Evolutionary conservation across 2,329 filamentous ascomycete genomes (phyloP).

Genomic region (Pseudocercospora musae): DNA sequence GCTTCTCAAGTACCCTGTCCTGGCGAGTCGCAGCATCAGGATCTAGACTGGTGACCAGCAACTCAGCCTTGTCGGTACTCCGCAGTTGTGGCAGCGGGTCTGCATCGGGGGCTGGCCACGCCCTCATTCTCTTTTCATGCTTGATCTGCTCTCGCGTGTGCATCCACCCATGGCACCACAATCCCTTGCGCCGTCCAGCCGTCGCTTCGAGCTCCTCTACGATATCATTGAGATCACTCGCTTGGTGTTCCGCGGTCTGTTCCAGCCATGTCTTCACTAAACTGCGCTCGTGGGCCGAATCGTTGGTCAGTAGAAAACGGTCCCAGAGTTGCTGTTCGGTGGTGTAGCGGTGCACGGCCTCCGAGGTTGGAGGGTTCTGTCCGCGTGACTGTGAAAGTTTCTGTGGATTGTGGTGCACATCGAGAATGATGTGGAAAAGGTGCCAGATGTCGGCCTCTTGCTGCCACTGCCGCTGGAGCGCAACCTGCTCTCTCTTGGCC

Average conservation of each 20-base stretch:
- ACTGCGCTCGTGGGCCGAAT: constrained; percentile 71
- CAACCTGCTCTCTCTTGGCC: constrained; percentile 38
- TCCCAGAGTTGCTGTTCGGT: constrained; percentile 64
- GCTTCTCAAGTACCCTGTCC: constrained; percentile 68
- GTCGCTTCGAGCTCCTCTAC: constrained; percentile 66
- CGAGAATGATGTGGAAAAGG: constrained; percentile 69
- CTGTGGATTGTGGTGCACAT: constrained; percentile 57
- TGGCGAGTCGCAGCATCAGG: constrained; percentile 86
- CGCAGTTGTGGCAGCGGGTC: constrained; percentile 46
- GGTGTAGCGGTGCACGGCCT: constrained; percentile 49
- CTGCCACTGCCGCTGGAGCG: constrained; percentile 65
- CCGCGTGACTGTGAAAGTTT: constrained; percentile 18
- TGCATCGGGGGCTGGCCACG: constrained; percentile 49
- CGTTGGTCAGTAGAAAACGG: constrained; percentile 70
- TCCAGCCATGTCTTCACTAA: constrained; percentile 85
- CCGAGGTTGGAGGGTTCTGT: constrained; percentile 31
- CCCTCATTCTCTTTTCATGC: constrained; percentile 74
- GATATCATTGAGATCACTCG: constrained; percentile 70
- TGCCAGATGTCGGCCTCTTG: constrained; percentile 90
- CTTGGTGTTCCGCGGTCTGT: constrained; percentile 64
- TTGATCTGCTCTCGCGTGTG: constrained; percentile 90
- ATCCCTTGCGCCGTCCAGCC: constrained; percentile 68
- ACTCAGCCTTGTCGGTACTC: constrained; percentile 53
- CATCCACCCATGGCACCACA: constrained; percentile 85
- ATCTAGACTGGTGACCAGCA: constrained; percentile 81